Conservation (phyloP, 768 basidiomycete species). For the Chalciporus piperatus region DNA sequence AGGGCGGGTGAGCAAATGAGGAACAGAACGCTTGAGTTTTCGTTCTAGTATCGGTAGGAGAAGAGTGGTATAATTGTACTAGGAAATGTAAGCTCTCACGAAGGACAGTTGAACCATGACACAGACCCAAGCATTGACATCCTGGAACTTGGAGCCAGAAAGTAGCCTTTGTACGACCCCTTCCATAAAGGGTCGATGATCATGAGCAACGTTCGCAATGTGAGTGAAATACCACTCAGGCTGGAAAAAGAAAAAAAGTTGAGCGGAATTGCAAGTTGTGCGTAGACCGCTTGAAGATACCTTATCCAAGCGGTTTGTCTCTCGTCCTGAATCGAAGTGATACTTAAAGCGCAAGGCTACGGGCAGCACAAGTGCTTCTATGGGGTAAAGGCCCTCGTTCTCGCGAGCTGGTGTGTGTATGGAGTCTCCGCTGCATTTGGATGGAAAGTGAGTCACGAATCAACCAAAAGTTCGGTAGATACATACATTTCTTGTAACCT, state of each 20-base stretch:
- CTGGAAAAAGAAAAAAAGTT: conserved; percentile 41
- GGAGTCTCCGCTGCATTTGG: conserved; percentile 47
- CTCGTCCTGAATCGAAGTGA: conserved; percentile 85
- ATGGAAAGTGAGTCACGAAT: background rate
- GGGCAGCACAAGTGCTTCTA: conserved; percentile 82
- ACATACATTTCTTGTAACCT: conserved; percentile 77
- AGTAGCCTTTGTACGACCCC: conserved; percentile 69
- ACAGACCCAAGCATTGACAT: conserved; percentile 75
- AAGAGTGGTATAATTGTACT: conserved; percentile 82
- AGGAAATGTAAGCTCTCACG: conserved; percentile 5
- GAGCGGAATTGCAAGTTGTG: background rate
- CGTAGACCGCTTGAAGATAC: conserved; percentile 37
- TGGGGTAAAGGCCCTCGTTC: conserved; percentile 66
- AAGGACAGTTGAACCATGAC: background rate
- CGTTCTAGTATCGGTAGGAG: conserved; percentile 75
- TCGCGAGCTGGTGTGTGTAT: conserved; percentile 32
- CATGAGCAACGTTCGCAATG: conserved; percentile 80
- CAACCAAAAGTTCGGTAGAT: background rate
- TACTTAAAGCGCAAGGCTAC: conserved; percentile 88
- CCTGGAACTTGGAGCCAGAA: conserved; percentile 54
- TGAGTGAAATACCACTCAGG: conserved; percentile 98
- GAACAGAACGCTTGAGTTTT: conserved; percentile 74
- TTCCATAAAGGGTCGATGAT: conserved; percentile 82
- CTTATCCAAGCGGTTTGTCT: conserved; percentile 93
- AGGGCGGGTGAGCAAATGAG: conserved; percentile 70